Percentiles rank a stretch among this genome's conserved stretches.
Conservation (phyloP, 148 eudicot genomes). For the Rheum nobile region DNA sequence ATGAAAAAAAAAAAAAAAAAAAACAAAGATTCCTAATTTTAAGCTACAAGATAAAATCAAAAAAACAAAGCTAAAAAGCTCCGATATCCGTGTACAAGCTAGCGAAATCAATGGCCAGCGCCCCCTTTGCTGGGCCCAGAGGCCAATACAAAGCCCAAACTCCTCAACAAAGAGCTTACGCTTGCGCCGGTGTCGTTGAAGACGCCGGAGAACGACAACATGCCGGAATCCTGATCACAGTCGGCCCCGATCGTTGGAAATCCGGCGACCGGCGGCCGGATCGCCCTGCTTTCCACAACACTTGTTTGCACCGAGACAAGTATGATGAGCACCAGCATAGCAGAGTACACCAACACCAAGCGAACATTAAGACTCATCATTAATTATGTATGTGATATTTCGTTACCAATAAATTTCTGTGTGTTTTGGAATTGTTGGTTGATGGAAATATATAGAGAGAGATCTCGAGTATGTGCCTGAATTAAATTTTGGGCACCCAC, state of each 20-base stretch:
- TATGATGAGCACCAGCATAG: neutral
- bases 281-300: neutral
- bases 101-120: constrained; percentile 7
- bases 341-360: neutral
- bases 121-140: constrained; percentile 7
- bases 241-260: neutral
- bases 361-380: neutral
- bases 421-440: too few relatives aligned
- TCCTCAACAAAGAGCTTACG: neutral
- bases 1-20: neutral
- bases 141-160: constrained; percentile 8
- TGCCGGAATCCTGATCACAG: neutral
- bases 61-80: neutral
- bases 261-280: neutral
- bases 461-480: neutral
- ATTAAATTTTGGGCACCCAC: neutral
- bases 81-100: too few relatives aligned
- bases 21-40: neutral
- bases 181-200: neutral
- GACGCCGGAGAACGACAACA: neutral
- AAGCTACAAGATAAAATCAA: neutral
- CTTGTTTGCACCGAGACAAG: neutral
- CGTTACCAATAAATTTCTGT: too few relatives aligned
- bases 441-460: too few relatives aligned
- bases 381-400: too few relatives aligned